These are phyloP conservation scores for Paraphoma chrysanthemicola DNA, from an alignment of 2,329 filamentous ascomycete species.

Conservation along the genomic window DNA sequence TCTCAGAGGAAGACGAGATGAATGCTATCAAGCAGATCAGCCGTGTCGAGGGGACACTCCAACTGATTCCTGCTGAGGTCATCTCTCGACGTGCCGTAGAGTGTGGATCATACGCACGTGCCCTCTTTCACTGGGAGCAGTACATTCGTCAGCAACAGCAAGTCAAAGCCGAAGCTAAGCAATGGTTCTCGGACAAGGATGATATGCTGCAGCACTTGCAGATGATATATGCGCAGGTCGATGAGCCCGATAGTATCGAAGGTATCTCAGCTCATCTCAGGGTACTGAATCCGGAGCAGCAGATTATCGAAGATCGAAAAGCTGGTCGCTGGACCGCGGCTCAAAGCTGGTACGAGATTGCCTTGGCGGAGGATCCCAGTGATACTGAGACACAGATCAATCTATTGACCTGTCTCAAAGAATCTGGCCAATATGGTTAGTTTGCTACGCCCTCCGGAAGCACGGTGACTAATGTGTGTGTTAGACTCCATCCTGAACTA, in stretches of 20 bases:
- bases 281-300: constrained; percentile 89
- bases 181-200: constrained; percentile 62
- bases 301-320: constrained; percentile 90
- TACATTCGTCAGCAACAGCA: constrained; percentile 70
- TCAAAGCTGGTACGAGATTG: constrained; percentile 97
- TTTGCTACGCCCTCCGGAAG: constrained; percentile 5
- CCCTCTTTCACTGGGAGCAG: constrained; percentile 93
- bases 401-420: constrained; percentile 85
- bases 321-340: constrained; percentile 92
- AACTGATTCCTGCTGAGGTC: constrained; percentile 72
- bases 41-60: constrained; percentile 75
- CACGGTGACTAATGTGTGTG: constrained; percentile 22
- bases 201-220: constrained; percentile 80
- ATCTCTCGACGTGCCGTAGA: constrained; percentile 86
- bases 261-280: constrained; percentile 89
- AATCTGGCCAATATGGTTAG: constrained; percentile 92
- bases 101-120: constrained; percentile 89
- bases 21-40: constrained; percentile 61
- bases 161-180: constrained; percentile 52
- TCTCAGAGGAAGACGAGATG: constrained; percentile 59
- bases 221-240: constrained; percentile 95
- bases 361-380: constrained; percentile 78
- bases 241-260: constrained; percentile 95
- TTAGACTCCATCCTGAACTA: constrained; percentile 85
- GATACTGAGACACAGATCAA: constrained; percentile 81